These are phyloP conservation scores for Dictyostelium capitatum DNA, from an alignment of 78 protist genomes.

Conservation along the genomic window DNA sequence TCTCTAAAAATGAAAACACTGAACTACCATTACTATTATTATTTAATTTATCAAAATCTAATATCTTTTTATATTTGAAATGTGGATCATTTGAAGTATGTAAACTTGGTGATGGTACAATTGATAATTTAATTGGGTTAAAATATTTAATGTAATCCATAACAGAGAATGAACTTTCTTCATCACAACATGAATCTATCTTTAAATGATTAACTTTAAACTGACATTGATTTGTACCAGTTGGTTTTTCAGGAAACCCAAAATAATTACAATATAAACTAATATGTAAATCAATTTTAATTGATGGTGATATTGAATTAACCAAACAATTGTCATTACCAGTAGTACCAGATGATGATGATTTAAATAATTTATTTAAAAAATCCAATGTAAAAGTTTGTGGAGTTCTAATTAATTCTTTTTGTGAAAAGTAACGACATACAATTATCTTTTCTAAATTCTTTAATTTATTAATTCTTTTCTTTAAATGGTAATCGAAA, in stretches of 20 bases:
- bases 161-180: background rate
- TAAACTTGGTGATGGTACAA: background rate
- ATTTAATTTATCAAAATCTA: background rate
- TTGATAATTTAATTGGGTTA: background rate
- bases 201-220: background rate
- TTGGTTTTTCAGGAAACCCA: background rate
- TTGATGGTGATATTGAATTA: background rate
- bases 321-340: no score
- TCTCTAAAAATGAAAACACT: background rate
- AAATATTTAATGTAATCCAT: slow-evolving; percentile 5
- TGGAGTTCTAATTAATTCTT: slow-evolving; percentile 11
- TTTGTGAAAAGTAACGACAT: slow-evolving; percentile 4
- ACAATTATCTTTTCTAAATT: background rate
- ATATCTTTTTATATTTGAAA: background rate
- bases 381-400: background rate
- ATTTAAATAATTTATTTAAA: slow-evolving; percentile 6
- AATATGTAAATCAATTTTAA: slow-evolving; percentile 2
- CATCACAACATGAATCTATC: background rate
- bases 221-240: background rate
- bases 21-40: background rate
- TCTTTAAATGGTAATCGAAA: background rate
- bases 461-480: background rate
- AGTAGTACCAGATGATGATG: background rate
- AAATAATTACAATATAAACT: background rate
- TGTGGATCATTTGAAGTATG: background rate